Percentiles rank a stretch among this genome's conserved stretches.
Conservation (phyloP, 106 monocot species). For the Acanthochlamys bracteata region DNA sequence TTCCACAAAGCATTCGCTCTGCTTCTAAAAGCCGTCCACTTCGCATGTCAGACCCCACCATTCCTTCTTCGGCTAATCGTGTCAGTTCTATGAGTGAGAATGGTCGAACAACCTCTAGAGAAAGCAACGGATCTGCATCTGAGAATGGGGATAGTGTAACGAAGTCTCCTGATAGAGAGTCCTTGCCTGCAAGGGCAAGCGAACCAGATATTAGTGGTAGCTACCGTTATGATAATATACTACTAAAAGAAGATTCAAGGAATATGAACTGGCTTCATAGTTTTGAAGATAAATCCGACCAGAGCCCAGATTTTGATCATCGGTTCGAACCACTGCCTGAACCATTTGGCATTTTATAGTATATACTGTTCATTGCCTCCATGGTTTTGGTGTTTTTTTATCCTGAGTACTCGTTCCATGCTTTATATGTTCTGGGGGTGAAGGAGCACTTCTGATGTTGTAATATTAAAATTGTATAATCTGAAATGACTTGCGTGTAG, state of each 20-base stretch:
- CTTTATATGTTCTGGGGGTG: neutral
- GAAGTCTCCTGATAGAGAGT: slow-evolving; percentile 32
- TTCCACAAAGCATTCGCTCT: slow-evolving; percentile 82
- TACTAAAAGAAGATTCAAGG: slow-evolving; percentile 80
- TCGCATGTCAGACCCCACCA: slow-evolving; percentile 36
- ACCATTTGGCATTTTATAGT: slow-evolving; percentile 49
- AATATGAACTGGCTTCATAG: slow-evolving; percentile 88
- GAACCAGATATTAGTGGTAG: slow-evolving; percentile 64
- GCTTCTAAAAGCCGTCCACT: slow-evolving; percentile 32
- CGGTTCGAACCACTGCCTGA: slow-evolving; percentile 82
- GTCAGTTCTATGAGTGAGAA: slow-evolving; percentile 20
- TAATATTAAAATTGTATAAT: neutral
- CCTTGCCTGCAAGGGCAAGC: slow-evolving; percentile 24
- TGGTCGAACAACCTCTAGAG: slow-evolving; percentile 15
- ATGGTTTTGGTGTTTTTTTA: neutral
- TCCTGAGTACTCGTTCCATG: neutral
- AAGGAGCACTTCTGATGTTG: neutral
- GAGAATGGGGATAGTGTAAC: slow-evolving; percentile 21
- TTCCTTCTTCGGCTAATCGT: slow-evolving; percentile 16
- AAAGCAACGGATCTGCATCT: slow-evolving; percentile 20
- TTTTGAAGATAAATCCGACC: slow-evolving; percentile 67
- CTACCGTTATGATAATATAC: slow-evolving; percentile 69
- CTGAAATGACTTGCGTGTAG: neutral
- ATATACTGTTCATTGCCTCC: neutral
- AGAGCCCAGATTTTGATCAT: slow-evolving; percentile 75